Evolutionary conservation across 441 rosid species (phyloP).

Genomic region (Adansonia rubrostipa): DNA sequence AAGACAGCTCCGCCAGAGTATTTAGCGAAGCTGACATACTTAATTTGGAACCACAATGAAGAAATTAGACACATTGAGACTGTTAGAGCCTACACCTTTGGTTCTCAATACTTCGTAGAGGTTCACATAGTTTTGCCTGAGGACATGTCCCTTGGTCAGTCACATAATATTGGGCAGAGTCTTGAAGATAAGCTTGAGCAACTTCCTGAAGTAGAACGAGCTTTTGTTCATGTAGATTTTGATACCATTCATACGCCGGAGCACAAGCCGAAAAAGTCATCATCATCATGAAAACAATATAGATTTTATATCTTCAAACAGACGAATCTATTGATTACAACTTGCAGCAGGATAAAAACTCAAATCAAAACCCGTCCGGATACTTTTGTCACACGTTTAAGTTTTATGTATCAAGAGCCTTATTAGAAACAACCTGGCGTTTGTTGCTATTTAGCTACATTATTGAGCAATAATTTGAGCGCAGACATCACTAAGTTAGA

Average conservation of each 20-base stretch:
- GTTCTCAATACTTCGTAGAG: conserved; percentile 56
- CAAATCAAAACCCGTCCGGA: not conserved
- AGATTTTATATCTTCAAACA: too few species aligned
- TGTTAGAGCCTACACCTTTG: conserved; percentile 59
- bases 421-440: not conserved
- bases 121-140: conserved; percentile 54
- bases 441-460: not conserved
- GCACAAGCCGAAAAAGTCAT: conserved; percentile 37
- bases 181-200: conserved; percentile 58
- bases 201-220: conserved; percentile 57
- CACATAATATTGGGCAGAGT: conserved; percentile 57
- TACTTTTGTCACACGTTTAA: not conserved
- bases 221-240: conserved; percentile 61
- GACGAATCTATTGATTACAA: not conserved
- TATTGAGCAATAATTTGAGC: too few species aligned
- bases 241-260: conserved; percentile 47
- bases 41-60: conserved; percentile 60
- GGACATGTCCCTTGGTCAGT: conserved; percentile 42
- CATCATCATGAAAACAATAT: not conserved
- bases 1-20: conserved; percentile 60
- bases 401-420: not conserved
- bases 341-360: too few species aligned
- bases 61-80: conserved; percentile 53
- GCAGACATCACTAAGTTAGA: too few species aligned
- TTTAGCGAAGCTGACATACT: conserved; percentile 50